Conservation (phyloP, 768 basidiomycete species). For the Trametes punicea region DNA sequence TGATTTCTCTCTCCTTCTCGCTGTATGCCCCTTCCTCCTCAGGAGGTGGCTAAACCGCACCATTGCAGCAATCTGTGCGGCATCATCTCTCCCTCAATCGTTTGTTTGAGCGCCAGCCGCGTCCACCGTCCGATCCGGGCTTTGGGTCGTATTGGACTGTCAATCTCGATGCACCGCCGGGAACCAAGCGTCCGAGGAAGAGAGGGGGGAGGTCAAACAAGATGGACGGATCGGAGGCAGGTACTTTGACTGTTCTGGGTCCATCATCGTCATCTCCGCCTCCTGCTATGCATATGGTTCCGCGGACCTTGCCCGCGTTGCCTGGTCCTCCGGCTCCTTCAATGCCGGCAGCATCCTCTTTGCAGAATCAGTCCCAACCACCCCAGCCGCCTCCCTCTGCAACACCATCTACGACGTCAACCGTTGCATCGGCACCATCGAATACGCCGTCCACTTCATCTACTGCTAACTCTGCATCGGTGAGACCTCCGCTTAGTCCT, state of each 20-base stretch:
- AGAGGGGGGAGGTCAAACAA: conserved; percentile 59
- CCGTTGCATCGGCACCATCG: conserved; percentile 3
- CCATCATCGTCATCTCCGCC: conserved; percentile 1
- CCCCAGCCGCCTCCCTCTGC: conserved; percentile 12
- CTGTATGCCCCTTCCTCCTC: background rate
- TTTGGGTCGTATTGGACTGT: conserved; percentile 91
- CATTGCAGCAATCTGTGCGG: conserved; percentile 75
- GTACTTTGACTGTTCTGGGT: conserved; percentile 6
- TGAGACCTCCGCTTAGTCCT: background rate
- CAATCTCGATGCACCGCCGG: conserved; percentile 80
- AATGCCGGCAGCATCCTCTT: conserved; percentile 1
- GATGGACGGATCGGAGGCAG: conserved; percentile 6
- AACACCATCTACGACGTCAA: conserved; percentile 6
- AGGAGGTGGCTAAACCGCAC: conserved; percentile 10
- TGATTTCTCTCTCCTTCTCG: conserved; percentile 29
- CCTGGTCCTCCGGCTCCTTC: conserved; percentile 6
- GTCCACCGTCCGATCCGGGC: conserved; percentile 81
- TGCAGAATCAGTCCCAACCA: background rate
- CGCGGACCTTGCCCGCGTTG: background rate
- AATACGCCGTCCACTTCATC: conserved; percentile 10
- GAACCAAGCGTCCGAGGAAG: conserved; percentile 82
- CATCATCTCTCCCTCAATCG: conserved; percentile 82
- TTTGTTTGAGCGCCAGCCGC: conserved; percentile 76
- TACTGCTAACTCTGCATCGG: conserved; percentile 9
- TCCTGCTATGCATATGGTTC: conserved; percentile 5